A percentile compares a stretch with the other conserved stretches of the same genome.
These are phyloP conservation scores for Fusarium avenaceum DNA, from an alignment of 2,329 filamentous ascomycete genomes.

Conservation along the genomic window DNA sequence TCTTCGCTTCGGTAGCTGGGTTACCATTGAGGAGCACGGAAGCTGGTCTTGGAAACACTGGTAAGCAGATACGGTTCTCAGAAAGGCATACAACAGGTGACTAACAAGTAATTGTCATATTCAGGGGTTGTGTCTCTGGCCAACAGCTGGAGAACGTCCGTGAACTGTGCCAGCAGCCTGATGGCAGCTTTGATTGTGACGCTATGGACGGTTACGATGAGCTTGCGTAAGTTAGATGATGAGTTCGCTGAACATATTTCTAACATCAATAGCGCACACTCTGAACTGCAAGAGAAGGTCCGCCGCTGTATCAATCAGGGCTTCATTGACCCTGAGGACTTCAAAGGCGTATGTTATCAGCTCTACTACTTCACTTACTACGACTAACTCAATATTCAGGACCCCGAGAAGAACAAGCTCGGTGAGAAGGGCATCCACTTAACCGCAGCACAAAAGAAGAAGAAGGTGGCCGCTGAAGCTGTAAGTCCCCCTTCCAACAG, in stretches of 20 bases:
- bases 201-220: slow-evolving; percentile 87
- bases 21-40: slow-evolving; percentile 72
- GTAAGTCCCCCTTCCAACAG: slow-evolving; percentile 27
- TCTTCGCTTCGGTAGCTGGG: slow-evolving; percentile 80
- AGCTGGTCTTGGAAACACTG: slow-evolving; percentile 88
- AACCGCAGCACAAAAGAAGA: slow-evolving; percentile 54
- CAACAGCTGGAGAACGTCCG: slow-evolving; percentile 76
- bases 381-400: slow-evolving; percentile 62
- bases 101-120: not conserved
- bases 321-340: slow-evolving; percentile 87
- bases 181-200: slow-evolving; percentile 70
- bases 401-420: slow-evolving; percentile 78
- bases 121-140: slow-evolving; percentile 90
- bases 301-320: slow-evolving; percentile 78
- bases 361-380: not conserved
- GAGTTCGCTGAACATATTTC: not conserved
- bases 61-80: slow-evolving; percentile 62
- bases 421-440: slow-evolving; percentile 75
- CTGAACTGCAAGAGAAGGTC: slow-evolving; percentile 80
- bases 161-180: slow-evolving; percentile 63
- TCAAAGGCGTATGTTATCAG: slow-evolving; percentile 80
- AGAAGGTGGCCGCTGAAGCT: slow-evolving; percentile 51
- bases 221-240: slow-evolving; percentile 62
- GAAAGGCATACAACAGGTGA: not conserved
- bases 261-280: slow-evolving; percentile 57